phyloP scores from a whole-genome alignment of 164 flowering plant species.

The Macadamia tetraphylla region DNA sequence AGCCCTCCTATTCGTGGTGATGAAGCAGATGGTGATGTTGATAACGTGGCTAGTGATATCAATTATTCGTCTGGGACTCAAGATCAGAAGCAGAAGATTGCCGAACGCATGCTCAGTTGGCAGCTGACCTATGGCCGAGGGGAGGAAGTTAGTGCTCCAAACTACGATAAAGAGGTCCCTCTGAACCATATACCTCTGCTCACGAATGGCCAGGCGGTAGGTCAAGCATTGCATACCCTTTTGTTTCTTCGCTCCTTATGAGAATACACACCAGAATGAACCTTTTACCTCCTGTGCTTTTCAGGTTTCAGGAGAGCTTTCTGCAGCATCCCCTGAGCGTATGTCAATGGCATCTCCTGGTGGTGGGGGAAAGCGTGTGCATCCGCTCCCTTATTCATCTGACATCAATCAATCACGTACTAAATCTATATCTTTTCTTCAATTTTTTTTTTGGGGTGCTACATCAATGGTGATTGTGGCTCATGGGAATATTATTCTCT shows the following conservation, averaged over 20 bases:
- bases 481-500: neutral
- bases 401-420: constrained; percentile 51
- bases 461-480: neutral
- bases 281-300: neutral
- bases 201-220: constrained; percentile 61
- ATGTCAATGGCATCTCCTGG: constrained; percentile 79
- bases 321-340: constrained; percentile 85
- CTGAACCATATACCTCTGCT: constrained; percentile 64
- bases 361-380: constrained; percentile 46
- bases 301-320: constrained; percentile 83
- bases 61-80: constrained; percentile 51
- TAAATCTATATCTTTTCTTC: neutral
- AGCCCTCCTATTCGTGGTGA: constrained; percentile 44
- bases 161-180: constrained; percentile 66
- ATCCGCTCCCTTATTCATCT: constrained; percentile 37
- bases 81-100: constrained; percentile 28
- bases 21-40: constrained; percentile 38
- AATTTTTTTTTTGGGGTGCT: too few species aligned
- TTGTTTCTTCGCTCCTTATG: neutral
- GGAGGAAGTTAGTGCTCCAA: constrained; percentile 49
- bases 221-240: constrained; percentile 1
- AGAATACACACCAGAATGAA: neutral
- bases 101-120: constrained; percentile 31
- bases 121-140: constrained; percentile 59
- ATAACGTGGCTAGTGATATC: constrained; percentile 38